These are phyloP conservation scores for Hordeum vulgare DNA, from an alignment of 176 grass and related monocot genomes.

Conservation along the genomic window MorexV3_pseudomolecules_assembly NC_058522.1:388931649-388932148, in stretches of 20 bases:
- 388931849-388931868: background rate
- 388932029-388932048: conserved; percentile 64
- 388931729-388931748: background rate
- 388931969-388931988: conserved; percentile 94
- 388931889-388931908: background rate
- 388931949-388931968: conserved; percentile 38
- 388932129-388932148: conserved; percentile 71
- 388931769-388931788: background rate
- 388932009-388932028: conserved; percentile 78
- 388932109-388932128: conserved; percentile 82
- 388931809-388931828: background rate
- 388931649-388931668: background rate
- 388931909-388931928: background rate
- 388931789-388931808: background rate
- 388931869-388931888: background rate
- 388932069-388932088: conserved; percentile 72
- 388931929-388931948: conserved; percentile 15
- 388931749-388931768: background rate
- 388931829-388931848: background rate
- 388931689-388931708: background rate
- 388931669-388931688: background rate
- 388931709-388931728: background rate
- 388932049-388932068: conserved; percentile 69
- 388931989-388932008: conserved; percentile 83
- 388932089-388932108: conserved; percentile 76